phyloP scores from a whole-genome alignment of 2,329 filamentous ascomycete species.

The Coniochaeta hoffmannii region DNA sequence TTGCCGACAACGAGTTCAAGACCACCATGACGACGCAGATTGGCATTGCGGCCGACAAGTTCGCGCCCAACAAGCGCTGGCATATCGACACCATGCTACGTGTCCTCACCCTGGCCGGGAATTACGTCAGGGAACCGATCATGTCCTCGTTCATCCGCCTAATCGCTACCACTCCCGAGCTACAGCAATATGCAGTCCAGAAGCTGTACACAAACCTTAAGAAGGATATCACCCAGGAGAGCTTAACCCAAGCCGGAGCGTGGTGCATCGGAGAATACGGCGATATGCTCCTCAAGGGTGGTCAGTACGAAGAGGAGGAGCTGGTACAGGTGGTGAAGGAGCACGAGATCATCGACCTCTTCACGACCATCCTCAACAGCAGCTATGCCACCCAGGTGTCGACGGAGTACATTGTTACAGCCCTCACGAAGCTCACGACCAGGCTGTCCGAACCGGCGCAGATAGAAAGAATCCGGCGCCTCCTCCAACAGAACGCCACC shows the following conservation, averaged over 20 bases:
- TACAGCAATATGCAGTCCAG: conserved; percentile 94
- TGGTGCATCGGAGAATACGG: conserved; percentile 99
- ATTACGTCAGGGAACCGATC: conserved; percentile 97
- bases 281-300: conserved; percentile 79
- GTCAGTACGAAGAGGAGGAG: conserved; percentile 91
- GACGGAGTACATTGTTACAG: conserved; percentile 92
- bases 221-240: conserved; percentile 97
- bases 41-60: conserved; percentile 91
- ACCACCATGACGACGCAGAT: conserved; percentile 98
- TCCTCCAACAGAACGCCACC: conserved; percentile 71
- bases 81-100: conserved; percentile 97
- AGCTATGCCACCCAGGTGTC: conserved; percentile 87
- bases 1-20: conserved; percentile 98
- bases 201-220: conserved; percentile 88
- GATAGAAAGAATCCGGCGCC: conserved; percentile 72
- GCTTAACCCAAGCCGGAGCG: conserved; percentile 81
- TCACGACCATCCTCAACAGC: conserved; percentile 85
- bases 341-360: conserved; percentile 86
- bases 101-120: conserved; percentile 86
- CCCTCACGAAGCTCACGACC: conserved; percentile 90
- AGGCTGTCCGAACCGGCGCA: conserved; percentile 78
- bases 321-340: conserved; percentile 75
- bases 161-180: conserved; percentile 86
- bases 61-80: conserved; percentile 95
- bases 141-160: conserved; percentile 93